Base-by-base conservation (phyloP, 805 yeast species). In the Sungouiella thailandica region DNA sequence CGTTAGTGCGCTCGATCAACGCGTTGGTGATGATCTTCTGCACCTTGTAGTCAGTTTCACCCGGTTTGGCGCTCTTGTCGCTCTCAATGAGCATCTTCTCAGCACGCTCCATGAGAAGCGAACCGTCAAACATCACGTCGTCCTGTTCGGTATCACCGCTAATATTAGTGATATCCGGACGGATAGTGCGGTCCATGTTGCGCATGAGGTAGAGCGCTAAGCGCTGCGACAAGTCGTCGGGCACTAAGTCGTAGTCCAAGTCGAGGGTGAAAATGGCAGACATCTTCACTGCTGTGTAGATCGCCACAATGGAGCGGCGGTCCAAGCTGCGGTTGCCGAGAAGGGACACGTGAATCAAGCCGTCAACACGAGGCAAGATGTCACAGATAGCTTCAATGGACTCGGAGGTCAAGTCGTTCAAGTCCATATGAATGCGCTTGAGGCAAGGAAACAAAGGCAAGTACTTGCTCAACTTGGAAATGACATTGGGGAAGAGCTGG, bases 111-210 rank as follows among this genome's bases (percentile, higher is more conserved):
- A 86, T 79, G 31, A 83, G 65, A 36, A 83, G 60, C 0, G 87
- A 72, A 5, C 90, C 93, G 58, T 83, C 90, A 53, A 79, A 81
- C 55, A 83, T 69, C 31, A 83, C 63, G 43, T 83, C 90, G 52
- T 65, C 70, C 72, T 83, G 61, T 61, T 41, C 26, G 11, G 25
- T 37, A n/a, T 42, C 46, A 11, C 37, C 46, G 10, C 58, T 29
- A 51, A 49, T 42, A 60, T 39, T 33, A 28, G 40, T 33, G 37
- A 43, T 41, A 8, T 41, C 43, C 3, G 49, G 49, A 15, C 41
- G 66, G 45, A 72, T 53, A 17, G 60, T 60, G 22, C 53, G 57
- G 46, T 74, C 78, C 74, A 75, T 69, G 48, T 75, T 75, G 43
- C 71, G 64, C 80, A 75, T 74, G 36, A 74, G 54, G 44, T 73